Evolutionary conservation across 2,329 filamentous ascomycete species (phyloP), one percentile per base, ranked within the genome.

Genomic region (Stagonosporopsis chrysanthemi): DNA sequence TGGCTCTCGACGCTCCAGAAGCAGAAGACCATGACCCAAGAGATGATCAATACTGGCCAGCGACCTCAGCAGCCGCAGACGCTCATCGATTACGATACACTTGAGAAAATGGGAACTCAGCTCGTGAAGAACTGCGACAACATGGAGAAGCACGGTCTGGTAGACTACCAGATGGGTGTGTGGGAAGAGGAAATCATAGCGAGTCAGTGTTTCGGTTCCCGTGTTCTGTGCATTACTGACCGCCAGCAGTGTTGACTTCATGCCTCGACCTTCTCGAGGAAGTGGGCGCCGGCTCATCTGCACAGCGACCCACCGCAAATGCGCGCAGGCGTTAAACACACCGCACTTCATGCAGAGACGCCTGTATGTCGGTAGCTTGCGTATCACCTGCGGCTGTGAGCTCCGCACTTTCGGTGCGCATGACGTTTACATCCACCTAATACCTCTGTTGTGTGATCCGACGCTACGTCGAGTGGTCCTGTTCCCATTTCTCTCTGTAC

Each of bases 81-180:
- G 49, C 75, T 95, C 12, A 84, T 98, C 67, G 84, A 85, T 29
- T 82, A 85, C 63, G 88, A 90, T 2, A 84, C 82, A 23, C 82
- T 98, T 45, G 87, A 90, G 68, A 88, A 87, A 65, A 88, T 98
- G 85, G 92, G 91, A 12, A 88, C 89, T 52, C 90, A 96, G 68
- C 78, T 99, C 28, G 84, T 96, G 53, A 85, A 88, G 47, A 82
- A 97, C 47, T 96, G 93, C 73, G 92, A 98, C 73, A 86, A 86
- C 47, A 85, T 98, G 61, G 94, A 98, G 76, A 88, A 90, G 65
- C 89, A 96, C 72, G 95, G 95, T n/a, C 80, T 99, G 44, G 92
- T 99, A 11, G 95, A 99, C 78, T 99, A 98, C 75, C 90, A 98
- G 71, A 96, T 97, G 80, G 95, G 95, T 8, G 91, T 98, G 24